Evolutionary conservation across 2,329 filamentous ascomycete genomes (phyloP).

Genomic region (Pseudogymnoascus sp.): DNA sequence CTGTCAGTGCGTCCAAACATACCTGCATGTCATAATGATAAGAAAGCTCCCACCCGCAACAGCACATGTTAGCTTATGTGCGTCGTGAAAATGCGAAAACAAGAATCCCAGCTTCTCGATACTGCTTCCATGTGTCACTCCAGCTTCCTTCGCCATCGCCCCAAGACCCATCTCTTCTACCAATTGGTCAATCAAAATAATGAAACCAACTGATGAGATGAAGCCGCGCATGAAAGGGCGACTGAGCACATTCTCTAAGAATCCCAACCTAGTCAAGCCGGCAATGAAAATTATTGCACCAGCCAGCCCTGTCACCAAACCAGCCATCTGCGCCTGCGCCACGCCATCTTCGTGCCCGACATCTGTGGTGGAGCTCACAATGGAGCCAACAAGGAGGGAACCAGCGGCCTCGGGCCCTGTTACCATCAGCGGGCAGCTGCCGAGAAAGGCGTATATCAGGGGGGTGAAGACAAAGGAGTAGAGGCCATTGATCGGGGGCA

Average conservation of each 20-base stretch:
- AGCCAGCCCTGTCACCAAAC: slow-evolving; percentile 79
- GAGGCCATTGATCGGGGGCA: slow-evolving; percentile 86
- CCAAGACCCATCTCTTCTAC: slow-evolving; percentile 81
- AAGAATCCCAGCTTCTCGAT: slow-evolving; percentile 81
- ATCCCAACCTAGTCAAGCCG: slow-evolving; percentile 77
- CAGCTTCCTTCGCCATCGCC: slow-evolving; percentile 50
- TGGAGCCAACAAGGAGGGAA: slow-evolving; percentile 79
- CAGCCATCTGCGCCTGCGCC: slow-evolving; percentile 73
- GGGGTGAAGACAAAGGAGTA: slow-evolving; percentile 94
- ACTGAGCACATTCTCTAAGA: slow-evolving; percentile 88
- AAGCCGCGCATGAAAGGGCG: slow-evolving; percentile 89
- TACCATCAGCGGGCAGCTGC: slow-evolving; percentile 86
- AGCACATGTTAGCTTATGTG: slow-evolving; percentile 66
- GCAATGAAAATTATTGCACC: slow-evolving; percentile 84
- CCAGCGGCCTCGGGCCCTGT: slow-evolving; percentile 93
- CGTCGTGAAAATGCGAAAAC: slow-evolving; percentile 52
- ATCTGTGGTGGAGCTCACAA: slow-evolving; percentile 62
- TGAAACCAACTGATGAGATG: slow-evolving; percentile 92
- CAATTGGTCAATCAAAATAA: slow-evolving; percentile 91
- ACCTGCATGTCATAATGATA: slow-evolving; percentile 87
- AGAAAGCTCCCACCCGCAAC: slow-evolving; percentile 73
- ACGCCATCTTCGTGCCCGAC: slow-evolving; percentile 54
- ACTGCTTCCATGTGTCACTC: slow-evolving; percentile 72
- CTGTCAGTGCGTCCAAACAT: slow-evolving; percentile 25
- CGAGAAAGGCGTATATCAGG: slow-evolving; percentile 80